Evolutionary conservation across 1,284 basidiomycete genomes (phyloP).

Genomic region (Microbotryum violaceum): DNA sequence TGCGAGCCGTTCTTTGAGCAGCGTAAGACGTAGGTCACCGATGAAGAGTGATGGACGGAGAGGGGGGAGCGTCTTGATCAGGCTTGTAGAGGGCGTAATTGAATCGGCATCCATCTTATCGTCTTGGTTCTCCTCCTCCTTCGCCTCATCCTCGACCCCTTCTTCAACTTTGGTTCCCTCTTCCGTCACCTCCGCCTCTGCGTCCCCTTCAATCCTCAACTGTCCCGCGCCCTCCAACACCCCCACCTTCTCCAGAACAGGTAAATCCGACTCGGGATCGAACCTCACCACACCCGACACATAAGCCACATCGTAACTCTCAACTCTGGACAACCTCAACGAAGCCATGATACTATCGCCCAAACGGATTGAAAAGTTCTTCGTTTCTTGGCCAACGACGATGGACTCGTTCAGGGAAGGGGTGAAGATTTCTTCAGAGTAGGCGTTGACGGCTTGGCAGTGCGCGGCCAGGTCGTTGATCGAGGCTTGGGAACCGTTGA

Average conservation of each 20-base stretch:
- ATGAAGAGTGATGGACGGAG: constrained; percentile 87
- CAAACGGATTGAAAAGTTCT: constrained; percentile 85
- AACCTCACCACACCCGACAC: constrained; percentile 75
- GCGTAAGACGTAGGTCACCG: constrained; percentile 82
- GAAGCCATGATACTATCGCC: constrained; percentile 75
- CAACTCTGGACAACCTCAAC: constrained; percentile 85
- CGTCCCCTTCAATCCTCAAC: not conserved
- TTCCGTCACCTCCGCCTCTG: not conserved
- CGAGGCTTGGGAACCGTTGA: constrained; percentile 62
- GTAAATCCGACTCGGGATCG: constrained; percentile 65
- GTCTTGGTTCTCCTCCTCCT: constrained; percentile 1
- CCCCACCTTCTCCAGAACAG: constrained; percentile 41
- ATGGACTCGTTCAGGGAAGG: constrained; percentile 66
- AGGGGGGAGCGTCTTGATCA: constrained; percentile 45
- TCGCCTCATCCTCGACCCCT: not conserved
- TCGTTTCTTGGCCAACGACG: constrained; percentile 90
- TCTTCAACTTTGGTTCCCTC: not conserved
- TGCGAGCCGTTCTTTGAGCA: constrained; percentile 67
- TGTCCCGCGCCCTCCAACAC: not conserved
- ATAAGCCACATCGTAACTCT: constrained; percentile 92
- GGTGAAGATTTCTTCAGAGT: constrained; percentile 84
- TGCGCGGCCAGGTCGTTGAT: constrained; percentile 67
- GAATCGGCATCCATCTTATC: not conserved
- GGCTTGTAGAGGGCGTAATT: constrained; percentile 38
- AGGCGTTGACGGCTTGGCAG: constrained; percentile 65